Evolutionary conservation across 805 yeast genomes (phyloP), one percentile per base, ranked within the genome.

Genomic region (Lipomyces oligophaga): DNA sequence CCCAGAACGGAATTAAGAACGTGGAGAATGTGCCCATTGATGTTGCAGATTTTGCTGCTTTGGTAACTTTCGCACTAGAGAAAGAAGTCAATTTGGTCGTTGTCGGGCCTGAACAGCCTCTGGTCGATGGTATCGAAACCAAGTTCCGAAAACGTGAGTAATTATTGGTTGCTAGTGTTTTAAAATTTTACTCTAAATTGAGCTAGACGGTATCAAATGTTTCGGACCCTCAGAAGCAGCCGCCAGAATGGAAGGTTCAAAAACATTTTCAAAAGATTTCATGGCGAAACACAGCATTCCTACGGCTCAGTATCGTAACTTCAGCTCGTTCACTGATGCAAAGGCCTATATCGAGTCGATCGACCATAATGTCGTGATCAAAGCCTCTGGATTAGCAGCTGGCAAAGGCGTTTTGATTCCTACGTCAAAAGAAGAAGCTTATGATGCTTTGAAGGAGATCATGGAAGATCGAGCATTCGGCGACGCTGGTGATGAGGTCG

Each of bases 101-200:
- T 35, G 97, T 98, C 30, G 99, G 99, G 27, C 99, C 99, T n/a
- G 99, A 93, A 69, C 96, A 88, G 69, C 97, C 98, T 30, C 74
- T 94, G 53, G 97, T 94, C 26, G 97, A 93, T 61, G 99, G 99
- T 41, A 80, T 93, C 52, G 66, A 89, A 22, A 66, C 81, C 15
- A 71, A 71, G 43, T 88, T 93, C 73, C 70, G 77, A 53, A 79
- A 78, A 48, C 43, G 58, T 54, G 31, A 16, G 57, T 38, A 10
- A 11, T 30, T 18, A 3, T 8, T 5, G 20, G 11, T 16, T 21
- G n/a, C 25, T 22, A 18, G 8, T 6, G 21, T 39, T n/a, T 15
- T 19, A 11, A n/a, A 22, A 48, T n/a, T 24, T 8, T 13, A 25
- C 20, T 11, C 20, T 16, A 30, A 24, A 26, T 20, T 26, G 6